Conservation (phyloP, 768 basidiomycete genomes). For the Neoboletus brunneissimus region DNA sequence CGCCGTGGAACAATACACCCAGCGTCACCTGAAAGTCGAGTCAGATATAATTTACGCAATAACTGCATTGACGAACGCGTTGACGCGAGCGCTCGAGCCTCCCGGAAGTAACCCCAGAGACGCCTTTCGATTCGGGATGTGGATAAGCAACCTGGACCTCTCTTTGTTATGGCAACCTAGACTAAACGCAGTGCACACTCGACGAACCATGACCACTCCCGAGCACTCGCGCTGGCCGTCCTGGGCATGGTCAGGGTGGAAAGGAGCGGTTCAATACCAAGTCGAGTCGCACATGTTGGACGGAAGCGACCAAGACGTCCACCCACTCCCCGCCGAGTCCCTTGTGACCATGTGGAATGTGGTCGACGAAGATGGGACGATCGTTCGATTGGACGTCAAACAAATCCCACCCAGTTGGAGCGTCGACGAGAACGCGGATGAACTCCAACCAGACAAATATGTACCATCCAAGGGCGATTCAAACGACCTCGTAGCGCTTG, state of each 20-base stretch:
- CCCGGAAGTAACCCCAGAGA: background rate
- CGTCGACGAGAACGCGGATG: background rate
- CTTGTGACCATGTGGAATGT: slow-evolving; percentile 19
- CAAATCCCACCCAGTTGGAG: background rate
- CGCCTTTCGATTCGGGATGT: background rate
- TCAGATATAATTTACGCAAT: slow-evolving; percentile 16
- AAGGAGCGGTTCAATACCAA: slow-evolving; percentile 15
- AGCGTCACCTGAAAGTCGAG: slow-evolving; percentile 9
- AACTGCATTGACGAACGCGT: background rate
- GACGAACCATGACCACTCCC: slow-evolving; percentile 1
- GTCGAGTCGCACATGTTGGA: background rate
- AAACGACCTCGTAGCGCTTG: background rate
- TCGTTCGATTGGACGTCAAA: slow-evolving; percentile 13
- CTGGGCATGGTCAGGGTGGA: slow-evolving; percentile 29
- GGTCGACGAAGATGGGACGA: slow-evolving; percentile 8
- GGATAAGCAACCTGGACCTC: slow-evolving; percentile 9
- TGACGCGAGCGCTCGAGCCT: background rate
- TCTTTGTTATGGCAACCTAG: slow-evolving; percentile 26
- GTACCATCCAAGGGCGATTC: background rate
- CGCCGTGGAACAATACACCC: slow-evolving; percentile 12
- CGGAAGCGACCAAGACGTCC: background rate
- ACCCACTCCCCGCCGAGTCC: slow-evolving; percentile 13
- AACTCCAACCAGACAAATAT: slow-evolving; percentile 1
- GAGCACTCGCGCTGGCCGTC: slow-evolving; percentile 15
- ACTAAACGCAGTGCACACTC: background rate